Conservation (phyloP, 78 protist genomes). For the Tieghemostelium lacteum region DNA sequence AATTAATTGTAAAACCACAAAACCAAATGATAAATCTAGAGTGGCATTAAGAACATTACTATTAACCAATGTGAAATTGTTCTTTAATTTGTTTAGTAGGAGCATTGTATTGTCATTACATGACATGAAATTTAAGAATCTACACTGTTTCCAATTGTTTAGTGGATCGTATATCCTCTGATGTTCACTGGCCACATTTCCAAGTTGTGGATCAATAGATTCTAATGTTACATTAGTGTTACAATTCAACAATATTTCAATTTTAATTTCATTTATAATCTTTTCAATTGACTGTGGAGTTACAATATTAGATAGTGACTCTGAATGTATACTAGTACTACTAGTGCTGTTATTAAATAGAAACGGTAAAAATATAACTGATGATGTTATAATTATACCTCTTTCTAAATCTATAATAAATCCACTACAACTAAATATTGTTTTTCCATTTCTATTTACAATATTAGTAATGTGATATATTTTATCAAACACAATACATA, state of each 20-base stretch:
- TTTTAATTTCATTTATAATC: background rate
- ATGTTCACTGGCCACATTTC: background rate
- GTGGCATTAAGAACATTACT: background rate
- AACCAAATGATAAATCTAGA: slow-evolving; percentile 4
- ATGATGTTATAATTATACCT: slow-evolving; percentile 52
- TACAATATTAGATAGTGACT: background rate
- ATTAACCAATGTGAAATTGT: slow-evolving; percentile 24
- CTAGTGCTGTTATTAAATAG: background rate
- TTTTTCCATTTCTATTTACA: slow-evolving; percentile 36
- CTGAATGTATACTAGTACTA: background rate
- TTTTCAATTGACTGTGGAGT: slow-evolving; percentile 7
- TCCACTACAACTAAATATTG: slow-evolving; percentile 67
- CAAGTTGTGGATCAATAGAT: background rate
- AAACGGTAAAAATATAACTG: slow-evolving; percentile 61
- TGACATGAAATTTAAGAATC: slow-evolving; percentile 1
- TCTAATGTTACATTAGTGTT: background rate
- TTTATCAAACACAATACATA: no score
- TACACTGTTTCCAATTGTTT: slow-evolving; percentile 41
- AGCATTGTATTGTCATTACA: background rate
- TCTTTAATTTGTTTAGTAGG: slow-evolving; percentile 11
- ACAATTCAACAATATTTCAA: slow-evolving; percentile 9
- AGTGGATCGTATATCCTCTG: slow-evolving; percentile 60
- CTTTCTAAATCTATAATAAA: slow-evolving; percentile 51
- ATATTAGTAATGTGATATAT: no score
- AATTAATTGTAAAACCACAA: slow-evolving; percentile 17